phyloP scores from a whole-genome alignment of 345 rosid species.

The Murraya koenigii region DNA sequence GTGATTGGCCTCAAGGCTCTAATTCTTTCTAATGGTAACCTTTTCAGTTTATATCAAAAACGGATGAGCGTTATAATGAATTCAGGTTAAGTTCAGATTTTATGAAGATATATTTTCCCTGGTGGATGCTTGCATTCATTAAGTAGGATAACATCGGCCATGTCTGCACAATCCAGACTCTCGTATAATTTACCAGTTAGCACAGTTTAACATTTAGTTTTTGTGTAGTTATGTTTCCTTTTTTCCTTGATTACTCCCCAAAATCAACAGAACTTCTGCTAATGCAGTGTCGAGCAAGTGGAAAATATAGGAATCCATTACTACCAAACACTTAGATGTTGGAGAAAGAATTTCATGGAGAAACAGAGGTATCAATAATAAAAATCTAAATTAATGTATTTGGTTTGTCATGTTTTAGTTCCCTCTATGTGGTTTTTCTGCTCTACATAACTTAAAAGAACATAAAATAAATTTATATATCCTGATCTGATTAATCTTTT shows the following conservation, averaged over 20 bases:
- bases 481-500: neutral
- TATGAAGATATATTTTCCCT: slow-evolving; percentile 84
- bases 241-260: neutral
- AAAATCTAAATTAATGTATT: no score
- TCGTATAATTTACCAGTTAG: slow-evolving; percentile 50
- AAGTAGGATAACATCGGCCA: slow-evolving; percentile 71
- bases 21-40: neutral
- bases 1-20: neutral
- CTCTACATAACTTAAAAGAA: no score
- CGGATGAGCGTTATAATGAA: slow-evolving; percentile 80
- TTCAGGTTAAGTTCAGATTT: slow-evolving; percentile 83
- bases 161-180: slow-evolving; percentile 70
- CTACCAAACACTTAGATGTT: slow-evolving; percentile 69
- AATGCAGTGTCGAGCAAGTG: slow-evolving; percentile 73
- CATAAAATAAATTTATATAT: neutral
- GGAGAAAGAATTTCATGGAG: slow-evolving; percentile 83
- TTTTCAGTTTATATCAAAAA: slow-evolving; percentile 74
- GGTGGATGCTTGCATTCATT: slow-evolving; percentile 89
- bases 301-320: slow-evolving; percentile 88
- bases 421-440: no score
- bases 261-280: neutral
- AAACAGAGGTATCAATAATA: slow-evolving; percentile 57
- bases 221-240: neutral
- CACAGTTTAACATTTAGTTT: neutral
- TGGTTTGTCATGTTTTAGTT: neutral